Base-by-base conservation (phyloP, 2,329 filamentous ascomycete species). In the Verticillium tricorpus region DNA sequence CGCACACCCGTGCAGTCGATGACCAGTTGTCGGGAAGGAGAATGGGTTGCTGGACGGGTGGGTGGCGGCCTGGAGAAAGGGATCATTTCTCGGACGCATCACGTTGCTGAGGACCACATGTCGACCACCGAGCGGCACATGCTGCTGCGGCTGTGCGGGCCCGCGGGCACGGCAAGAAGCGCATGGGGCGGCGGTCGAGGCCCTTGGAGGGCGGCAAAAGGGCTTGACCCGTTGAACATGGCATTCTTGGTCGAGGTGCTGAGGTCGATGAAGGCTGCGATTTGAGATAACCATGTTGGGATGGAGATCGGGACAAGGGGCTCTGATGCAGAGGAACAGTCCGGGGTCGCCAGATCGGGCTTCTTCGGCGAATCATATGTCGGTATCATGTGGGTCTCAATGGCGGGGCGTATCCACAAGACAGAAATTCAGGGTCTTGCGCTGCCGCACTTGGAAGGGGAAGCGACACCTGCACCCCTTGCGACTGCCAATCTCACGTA, bases 331-430 rank as follows among this genome's bases (percentile, higher is more conserved):
- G 37, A 45, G 22, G 25, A 15, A 32, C 25, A 58, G 57, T 58
- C 57, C 37, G 57, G 57, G 57, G 57, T 58, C 57, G 57, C 45
- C 57, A 58, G 57, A 58, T 58, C 57, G 57, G 15, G 19, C 39
- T 7, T 1, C 45, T 22, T 50, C 8, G 11, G 1, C 37, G 14
- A 40, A 40, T 40, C 37, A 40, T 15, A 40, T 5, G 37, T 12
- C 37, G 19, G n/a, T 0, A 3, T 14, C 7, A 17, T 17, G 39
- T 17, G 14, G 37, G 12, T 15, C 17, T 25, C 1, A 2, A 35
- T 7, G 22, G 45, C 45, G 45, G 45, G 45, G n/a, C 19, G n/a
- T 50, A 8, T 7, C n/a, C 45, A 50, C 45, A 8, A 50, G n/a
- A 11, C 45, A 11, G 45, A 50, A 50, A 50, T 50, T 9, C 45